Conservation (phyloP, 176 grass and related monocot genomes). For the Triticum dicoccoides region DNA sequence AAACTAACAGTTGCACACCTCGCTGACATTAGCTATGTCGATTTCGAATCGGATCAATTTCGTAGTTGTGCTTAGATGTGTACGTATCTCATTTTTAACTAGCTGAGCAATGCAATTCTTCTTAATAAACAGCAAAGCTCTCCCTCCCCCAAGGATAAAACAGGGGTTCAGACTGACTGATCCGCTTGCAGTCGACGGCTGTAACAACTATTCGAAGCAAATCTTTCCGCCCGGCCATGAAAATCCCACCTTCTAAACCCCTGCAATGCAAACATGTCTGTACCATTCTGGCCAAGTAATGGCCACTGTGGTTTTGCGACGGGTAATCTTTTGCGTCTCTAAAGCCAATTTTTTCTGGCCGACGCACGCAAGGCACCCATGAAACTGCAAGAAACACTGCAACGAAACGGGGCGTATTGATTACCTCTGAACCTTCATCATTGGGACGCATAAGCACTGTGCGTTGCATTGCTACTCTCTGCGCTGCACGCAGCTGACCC, state of each 20-base stretch:
- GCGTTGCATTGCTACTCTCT: background rate
- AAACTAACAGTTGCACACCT: too few species aligned
- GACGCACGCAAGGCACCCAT: background rate
- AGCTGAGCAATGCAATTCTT: background rate
- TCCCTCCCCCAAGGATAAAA: background rate
- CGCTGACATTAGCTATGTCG: too few species aligned
- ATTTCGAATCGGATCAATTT: too few species aligned
- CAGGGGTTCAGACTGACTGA: background rate
- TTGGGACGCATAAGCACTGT: constrained; percentile 7
- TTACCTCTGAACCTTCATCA: background rate
- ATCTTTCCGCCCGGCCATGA: background rate
- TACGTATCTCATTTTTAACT: too few species aligned
- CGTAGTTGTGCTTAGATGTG: too few species aligned
- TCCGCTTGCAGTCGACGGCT: background rate
- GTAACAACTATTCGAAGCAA: background rate
- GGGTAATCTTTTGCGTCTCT: background rate
- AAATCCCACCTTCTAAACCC: background rate
- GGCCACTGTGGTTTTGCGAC: background rate
- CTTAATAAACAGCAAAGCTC: background rate
- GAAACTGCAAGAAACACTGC: background rate
- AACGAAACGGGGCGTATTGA: background rate
- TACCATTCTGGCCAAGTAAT: background rate
- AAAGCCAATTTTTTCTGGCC: background rate
- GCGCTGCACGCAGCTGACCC: background rate
- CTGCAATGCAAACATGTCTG: background rate